These are phyloP conservation scores for Vitis amurensis DNA, from an alignment of 164 flowering plant genomes.

Conservation along the genomic window DNA sequence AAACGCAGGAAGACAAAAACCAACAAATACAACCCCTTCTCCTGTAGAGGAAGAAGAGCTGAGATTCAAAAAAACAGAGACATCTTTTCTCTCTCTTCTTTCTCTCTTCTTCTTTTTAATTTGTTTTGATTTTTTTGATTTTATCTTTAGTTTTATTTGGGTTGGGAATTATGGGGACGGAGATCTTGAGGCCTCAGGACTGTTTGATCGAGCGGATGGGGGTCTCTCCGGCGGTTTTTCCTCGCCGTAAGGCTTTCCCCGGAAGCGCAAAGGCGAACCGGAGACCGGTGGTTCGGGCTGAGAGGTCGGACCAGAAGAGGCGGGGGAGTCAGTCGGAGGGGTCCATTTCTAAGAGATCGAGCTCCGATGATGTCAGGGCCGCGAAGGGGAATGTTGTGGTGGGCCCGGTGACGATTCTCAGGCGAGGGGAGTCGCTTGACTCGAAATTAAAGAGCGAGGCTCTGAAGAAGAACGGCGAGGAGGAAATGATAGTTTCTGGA, in stretches of 20 bases:
- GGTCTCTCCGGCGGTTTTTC: slow-evolving; percentile 19
- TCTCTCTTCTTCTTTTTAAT: background rate
- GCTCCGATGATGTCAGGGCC: slow-evolving; percentile 21
- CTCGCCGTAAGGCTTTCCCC: slow-evolving; percentile 24
- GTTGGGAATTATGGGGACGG: slow-evolving; percentile 40
- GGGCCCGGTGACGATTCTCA: slow-evolving; percentile 42
- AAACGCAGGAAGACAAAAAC: background rate
- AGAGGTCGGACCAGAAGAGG: slow-evolving; percentile 15
- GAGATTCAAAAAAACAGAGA: background rate
- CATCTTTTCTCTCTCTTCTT: slow-evolving; percentile 24
- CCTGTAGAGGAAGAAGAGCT: slow-evolving; percentile 1
- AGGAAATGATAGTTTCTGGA: slow-evolving; percentile 7
- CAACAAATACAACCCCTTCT: background rate
- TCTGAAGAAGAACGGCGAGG: slow-evolving; percentile 6
- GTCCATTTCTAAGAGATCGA: slow-evolving; percentile 27
- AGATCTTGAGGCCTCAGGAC: slow-evolving; percentile 46
- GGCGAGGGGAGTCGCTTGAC: slow-evolving; percentile 51
- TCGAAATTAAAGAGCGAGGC: slow-evolving; percentile 26
- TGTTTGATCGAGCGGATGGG: slow-evolving; percentile 25
- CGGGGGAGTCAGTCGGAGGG: slow-evolving; percentile 18
- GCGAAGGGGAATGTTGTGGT: slow-evolving; percentile 10
- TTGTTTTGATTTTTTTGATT: background rate
- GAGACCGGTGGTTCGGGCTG: slow-evolving; percentile 21
- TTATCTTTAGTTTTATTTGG: too few species aligned
- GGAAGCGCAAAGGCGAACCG: slow-evolving; percentile 6